Percentiles rank a stretch among this genome's conserved stretches.
Conservation (phyloP, 1,284 basidiomycete genomes). For the Cryptococcus amylolentus region DNA sequence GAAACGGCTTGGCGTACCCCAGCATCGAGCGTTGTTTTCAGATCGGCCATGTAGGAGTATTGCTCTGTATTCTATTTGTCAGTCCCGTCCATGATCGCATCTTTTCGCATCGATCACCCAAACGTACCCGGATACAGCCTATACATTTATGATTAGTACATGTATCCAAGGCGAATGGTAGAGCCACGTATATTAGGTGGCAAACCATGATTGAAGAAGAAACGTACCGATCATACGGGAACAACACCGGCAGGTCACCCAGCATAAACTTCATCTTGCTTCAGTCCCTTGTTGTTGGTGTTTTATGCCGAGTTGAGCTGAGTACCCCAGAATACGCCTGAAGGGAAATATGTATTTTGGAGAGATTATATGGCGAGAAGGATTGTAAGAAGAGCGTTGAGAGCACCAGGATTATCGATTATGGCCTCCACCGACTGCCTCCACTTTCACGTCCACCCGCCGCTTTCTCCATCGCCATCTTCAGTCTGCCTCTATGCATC, state of each 20-base stretch:
- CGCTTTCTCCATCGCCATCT: not conserved
- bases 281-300: not conserved
- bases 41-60: slow-evolving; percentile 98
- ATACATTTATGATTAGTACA: slow-evolving; percentile 4
- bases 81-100: slow-evolving; percentile 1
- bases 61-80: slow-evolving; percentile 61
- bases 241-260: slow-evolving; percentile 83
- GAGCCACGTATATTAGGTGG: not conserved
- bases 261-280: slow-evolving; percentile 87
- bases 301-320: not conserved
- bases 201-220: not conserved
- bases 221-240: slow-evolving; percentile 72
- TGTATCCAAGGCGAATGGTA: not conserved
- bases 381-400: not conserved
- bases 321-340: not conserved
- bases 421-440: not conserved
- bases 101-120: not conserved
- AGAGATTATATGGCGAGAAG: not conserved
- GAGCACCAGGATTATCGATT: not conserved
- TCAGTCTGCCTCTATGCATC: not conserved
- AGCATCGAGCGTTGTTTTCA: slow-evolving; percentile 93
- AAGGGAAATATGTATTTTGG: not conserved
- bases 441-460: slow-evolving; percentile 1
- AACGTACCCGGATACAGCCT: slow-evolving; percentile 39
- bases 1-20: slow-evolving; percentile 52